Conservation (phyloP, 1,284 basidiomycete genomes). For the Lentinula novae-zelandiae region DNA sequence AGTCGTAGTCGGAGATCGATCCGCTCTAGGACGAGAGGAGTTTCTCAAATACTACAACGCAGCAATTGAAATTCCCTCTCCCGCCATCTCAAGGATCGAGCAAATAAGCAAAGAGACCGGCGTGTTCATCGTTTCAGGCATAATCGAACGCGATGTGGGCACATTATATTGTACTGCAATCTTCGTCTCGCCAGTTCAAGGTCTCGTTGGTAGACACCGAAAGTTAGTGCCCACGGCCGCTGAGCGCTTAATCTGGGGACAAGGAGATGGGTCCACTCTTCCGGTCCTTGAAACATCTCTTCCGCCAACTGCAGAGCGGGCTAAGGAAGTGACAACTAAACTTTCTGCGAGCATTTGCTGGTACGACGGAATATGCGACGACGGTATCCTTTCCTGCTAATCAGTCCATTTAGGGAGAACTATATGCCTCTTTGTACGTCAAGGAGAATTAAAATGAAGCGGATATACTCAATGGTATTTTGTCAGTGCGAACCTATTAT, state of each 20-base stretch:
- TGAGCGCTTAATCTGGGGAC: conserved; percentile 71
- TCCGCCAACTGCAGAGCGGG: conserved; percentile 17
- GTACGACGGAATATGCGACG: conserved; percentile 29
- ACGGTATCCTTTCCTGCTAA: background rate
- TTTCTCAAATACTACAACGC: conserved; percentile 53
- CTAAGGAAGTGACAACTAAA: conserved; percentile 37
- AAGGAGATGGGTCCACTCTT: conserved; percentile 49
- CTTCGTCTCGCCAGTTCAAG: conserved; percentile 57
- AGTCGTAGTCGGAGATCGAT: conserved; percentile 50
- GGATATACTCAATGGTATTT: background rate
- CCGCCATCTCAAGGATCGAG: conserved; percentile 47
- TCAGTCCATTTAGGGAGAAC: conserved; percentile 54
- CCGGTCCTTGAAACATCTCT: conserved; percentile 40
- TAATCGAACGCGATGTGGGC: conserved; percentile 63
- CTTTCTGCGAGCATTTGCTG: conserved; percentile 68
- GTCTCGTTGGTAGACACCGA: conserved; percentile 63
- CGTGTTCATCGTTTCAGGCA: conserved; percentile 65
- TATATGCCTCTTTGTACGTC: conserved; percentile 66
- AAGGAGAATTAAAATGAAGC: background rate
- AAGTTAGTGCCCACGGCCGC: conserved; percentile 70
- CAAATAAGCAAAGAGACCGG: conserved; percentile 43
- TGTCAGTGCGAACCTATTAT: conserved; percentile 53
- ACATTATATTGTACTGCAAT: conserved; percentile 72
- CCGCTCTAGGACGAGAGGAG: conserved; percentile 54
- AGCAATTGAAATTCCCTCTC: conserved; percentile 57